These are phyloP conservation scores for Cubamyces lactineus DNA, from an alignment of 768 basidiomycete species.

Conservation along the genomic window DNA sequence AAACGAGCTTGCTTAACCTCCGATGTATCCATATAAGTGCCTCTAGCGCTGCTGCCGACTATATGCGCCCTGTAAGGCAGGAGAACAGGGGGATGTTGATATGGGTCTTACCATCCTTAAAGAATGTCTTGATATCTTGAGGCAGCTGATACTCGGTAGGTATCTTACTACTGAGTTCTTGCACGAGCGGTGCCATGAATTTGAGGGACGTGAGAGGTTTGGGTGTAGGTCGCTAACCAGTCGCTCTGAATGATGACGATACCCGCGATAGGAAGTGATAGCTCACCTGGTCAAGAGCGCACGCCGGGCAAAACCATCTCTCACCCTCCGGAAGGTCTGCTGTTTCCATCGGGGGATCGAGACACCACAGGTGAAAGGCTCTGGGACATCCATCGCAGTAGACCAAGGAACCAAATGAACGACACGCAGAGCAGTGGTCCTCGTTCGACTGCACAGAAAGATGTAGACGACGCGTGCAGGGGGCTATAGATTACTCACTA, in stretches of 20 bases:
- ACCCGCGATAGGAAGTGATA: constrained; percentile 14
- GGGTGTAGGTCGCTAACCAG: constrained; percentile 62
- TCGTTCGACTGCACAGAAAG: constrained; percentile 56
- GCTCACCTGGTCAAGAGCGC: constrained; percentile 63
- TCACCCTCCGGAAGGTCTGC: constrained; percentile 83
- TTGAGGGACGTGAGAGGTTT: constrained; percentile 60
- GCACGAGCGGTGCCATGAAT: constrained; percentile 71
- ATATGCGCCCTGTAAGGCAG: constrained; percentile 16
- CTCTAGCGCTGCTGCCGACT: constrained; percentile 82
- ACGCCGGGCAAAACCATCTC: constrained; percentile 81
- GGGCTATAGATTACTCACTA: constrained; percentile 38
- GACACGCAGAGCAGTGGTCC: constrained; percentile 86
- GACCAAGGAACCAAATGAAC: constrained; percentile 80
- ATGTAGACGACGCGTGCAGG: not conserved
- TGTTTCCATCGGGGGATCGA: constrained; percentile 92
- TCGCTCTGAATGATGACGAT: constrained; percentile 17
- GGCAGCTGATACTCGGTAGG: constrained; percentile 88
- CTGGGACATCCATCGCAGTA: constrained; percentile 98
- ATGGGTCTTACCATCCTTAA: constrained; percentile 73
- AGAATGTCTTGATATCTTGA: constrained; percentile 78
- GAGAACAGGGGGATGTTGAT: not conserved
- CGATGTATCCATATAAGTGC: constrained; percentile 82
- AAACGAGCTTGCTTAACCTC: constrained; percentile 75
- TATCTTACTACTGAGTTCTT: constrained; percentile 65
- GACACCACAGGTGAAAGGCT: constrained; percentile 95